phyloP scores from a whole-genome alignment of 169 alveolate species.

The Plasmodium fragile region DNA sequence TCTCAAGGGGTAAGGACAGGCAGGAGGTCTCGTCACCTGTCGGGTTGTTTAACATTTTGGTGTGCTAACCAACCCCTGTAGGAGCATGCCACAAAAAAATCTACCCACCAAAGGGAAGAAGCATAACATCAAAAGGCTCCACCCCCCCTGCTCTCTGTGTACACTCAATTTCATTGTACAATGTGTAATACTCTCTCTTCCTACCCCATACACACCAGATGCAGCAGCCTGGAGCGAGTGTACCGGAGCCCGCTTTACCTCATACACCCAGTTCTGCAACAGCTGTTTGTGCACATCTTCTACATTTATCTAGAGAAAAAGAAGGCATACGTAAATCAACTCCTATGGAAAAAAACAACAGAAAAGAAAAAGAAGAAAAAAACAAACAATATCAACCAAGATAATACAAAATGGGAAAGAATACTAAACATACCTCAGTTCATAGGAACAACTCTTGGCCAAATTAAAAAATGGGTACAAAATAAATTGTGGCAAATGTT shows the following conservation, averaged over 20 bases:
- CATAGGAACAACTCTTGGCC: neutral
- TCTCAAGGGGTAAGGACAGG: slow-evolving; percentile 24
- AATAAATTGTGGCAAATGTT: slow-evolving; percentile 1
- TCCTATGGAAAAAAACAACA: neutral
- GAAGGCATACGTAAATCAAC: slow-evolving; percentile 9
- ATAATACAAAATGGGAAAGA: neutral
- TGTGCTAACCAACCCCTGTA: neutral
- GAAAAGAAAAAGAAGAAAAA: neutral
- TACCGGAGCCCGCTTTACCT: slow-evolving; percentile 54
- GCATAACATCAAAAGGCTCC: neutral
- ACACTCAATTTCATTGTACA: neutral
- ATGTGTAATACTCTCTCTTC: neutral
- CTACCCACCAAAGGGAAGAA: neutral
- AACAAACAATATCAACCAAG: neutral
- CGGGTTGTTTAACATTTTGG: neutral
- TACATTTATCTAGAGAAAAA: slow-evolving; percentile 51
- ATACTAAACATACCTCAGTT: neutral
- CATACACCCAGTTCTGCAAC: slow-evolving; percentile 35
- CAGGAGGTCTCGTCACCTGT: neutral
- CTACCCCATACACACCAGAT: slow-evolving; percentile 6
- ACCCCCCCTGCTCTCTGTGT: no score
- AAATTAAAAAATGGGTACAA: slow-evolving; percentile 11
- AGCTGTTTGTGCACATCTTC: slow-evolving; percentile 48
- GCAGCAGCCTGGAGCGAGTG: slow-evolving; percentile 27
- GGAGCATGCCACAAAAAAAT: neutral